phyloP scores from a whole-genome alignment of 1,284 basidiomycete species.

The Afroboletus lepidellus region DNA sequence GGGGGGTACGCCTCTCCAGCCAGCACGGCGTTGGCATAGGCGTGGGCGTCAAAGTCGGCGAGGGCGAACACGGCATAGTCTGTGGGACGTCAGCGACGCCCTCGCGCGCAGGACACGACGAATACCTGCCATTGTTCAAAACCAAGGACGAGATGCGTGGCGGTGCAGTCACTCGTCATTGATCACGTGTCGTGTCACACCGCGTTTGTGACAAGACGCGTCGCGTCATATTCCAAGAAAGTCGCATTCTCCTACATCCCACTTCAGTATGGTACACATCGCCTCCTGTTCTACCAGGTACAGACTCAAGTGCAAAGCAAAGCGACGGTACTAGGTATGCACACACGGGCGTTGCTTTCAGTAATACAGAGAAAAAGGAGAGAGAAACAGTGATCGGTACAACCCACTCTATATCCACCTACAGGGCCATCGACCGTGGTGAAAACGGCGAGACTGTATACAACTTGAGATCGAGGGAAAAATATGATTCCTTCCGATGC shows the following conservation, averaged over 20 bases:
- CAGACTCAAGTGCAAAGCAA: slow-evolving; percentile 25
- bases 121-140: slow-evolving; percentile 30
- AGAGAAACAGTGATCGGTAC: slow-evolving; percentile 11
- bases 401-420: slow-evolving; percentile 15
- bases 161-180: slow-evolving; percentile 18
- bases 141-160: slow-evolving; percentile 14
- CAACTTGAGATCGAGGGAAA: slow-evolving; percentile 28
- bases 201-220: slow-evolving; percentile 33
- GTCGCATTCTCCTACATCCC: slow-evolving; percentile 10
- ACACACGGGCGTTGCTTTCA: slow-evolving; percentile 8
- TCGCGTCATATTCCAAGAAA: slow-evolving; percentile 30
- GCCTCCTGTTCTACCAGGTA: slow-evolving; percentile 22
- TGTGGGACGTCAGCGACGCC: slow-evolving; percentile 19
- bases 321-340: slow-evolving; percentile 18
- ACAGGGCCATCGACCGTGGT: slow-evolving; percentile 4
- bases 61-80: slow-evolving; percentile 71
- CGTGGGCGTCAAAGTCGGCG: slow-evolving; percentile 77
- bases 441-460: slow-evolving; percentile 19
- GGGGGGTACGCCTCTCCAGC: slow-evolving; percentile 71
- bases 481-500: slow-evolving; percentile 21
- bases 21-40: slow-evolving; percentile 86
- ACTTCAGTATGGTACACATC: slow-evolving; percentile 30
- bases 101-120: background rate
- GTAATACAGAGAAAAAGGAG: slow-evolving; percentile 20
- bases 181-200: slow-evolving; percentile 32